Evolutionary conservation across 768 basidiomycete genomes (phyloP), one percentile per base, ranked within the genome.

Genomic region (Macrolepiota fuliginosa): DNA sequence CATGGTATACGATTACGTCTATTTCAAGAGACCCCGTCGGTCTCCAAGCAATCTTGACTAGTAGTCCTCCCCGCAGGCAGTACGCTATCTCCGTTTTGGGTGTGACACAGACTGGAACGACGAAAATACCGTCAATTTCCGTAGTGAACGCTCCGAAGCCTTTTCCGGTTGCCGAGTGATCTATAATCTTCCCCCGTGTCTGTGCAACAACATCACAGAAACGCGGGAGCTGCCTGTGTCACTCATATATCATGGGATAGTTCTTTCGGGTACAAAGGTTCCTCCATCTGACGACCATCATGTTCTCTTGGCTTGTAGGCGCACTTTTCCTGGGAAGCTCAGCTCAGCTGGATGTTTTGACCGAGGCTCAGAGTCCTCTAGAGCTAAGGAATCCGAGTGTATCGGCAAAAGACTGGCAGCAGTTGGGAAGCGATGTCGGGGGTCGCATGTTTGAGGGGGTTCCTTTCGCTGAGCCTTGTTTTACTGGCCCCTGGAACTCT

Each of bases 391-490:
- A 17, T 6, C 17, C 40, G 25, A n/a, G 22, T 11, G 12, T 24
- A 1, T 36, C 45, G 5, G 3, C n/a, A 29, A 15, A 24, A 17
- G 50, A 61, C 11, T 70, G 69, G 69, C 56, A 68, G 12, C 17
- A 17, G 5, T 32, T 71, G 19, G 36, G 42, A 2, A 17, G 54
- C 5, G 51, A 52, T 2, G 67, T 71, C 39, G 65, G 49, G 13
- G 70, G 66, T 25, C 51, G 67, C 12, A 46, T 69, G 10, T 58
- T 58, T 12, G 40, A 22, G 19, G 54, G 59, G 1, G 40, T 39
- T 7, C 70, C 70, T 0, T 69, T 69, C 32, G 63, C 68, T 12
- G 50, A 64, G 46, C 65, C 70, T 1, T 71, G 70, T 56, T 71
- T 65, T 56, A 42, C 57, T 40, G 40, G 62, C 25, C 12, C 52